phyloP scores from a whole-genome alignment of 2,329 filamentous ascomycete genomes.

The Phaeosphaeriaceae sp. region DNA sequence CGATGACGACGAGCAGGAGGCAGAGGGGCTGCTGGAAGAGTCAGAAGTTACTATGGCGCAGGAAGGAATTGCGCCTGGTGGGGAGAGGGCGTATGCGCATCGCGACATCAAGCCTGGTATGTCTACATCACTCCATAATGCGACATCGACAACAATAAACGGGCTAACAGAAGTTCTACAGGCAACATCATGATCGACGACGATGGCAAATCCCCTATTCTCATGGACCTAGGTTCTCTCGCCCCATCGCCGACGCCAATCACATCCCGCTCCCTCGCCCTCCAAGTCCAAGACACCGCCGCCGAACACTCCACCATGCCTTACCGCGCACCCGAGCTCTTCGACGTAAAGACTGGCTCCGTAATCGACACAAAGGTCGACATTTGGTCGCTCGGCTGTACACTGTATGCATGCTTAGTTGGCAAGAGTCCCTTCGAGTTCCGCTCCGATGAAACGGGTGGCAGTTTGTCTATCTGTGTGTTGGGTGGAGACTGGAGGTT shows the following conservation, averaged over 20 bases:
- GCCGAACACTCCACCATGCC: constrained; percentile 99
- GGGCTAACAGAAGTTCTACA: constrained; percentile 37
- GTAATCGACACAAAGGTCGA: constrained; percentile 96
- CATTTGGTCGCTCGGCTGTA: constrained; percentile 97
- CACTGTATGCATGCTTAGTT: constrained; percentile 94
- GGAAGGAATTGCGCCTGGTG: constrained; percentile 72
- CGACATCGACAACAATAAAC: neutral
- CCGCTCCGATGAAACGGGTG: constrained; percentile 93
- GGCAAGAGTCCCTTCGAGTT: constrained; percentile 98
- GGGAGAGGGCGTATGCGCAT: constrained; percentile 84
- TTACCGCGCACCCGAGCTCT: constrained; percentile 95
- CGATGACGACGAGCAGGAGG: constrained; percentile 76
- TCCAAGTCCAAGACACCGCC: constrained; percentile 91
- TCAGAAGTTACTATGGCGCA: constrained; percentile 74
- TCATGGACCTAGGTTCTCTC: constrained; percentile 97
- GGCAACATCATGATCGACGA: constrained; percentile 99
- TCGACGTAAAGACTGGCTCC: constrained; percentile 93
- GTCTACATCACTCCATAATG: constrained; percentile 30
- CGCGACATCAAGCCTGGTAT: constrained; percentile 95
- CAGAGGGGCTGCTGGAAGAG: constrained; percentile 84
- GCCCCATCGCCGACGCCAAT: constrained; percentile 87
- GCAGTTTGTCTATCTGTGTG: constrained; percentile 90
- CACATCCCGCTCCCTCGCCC: constrained; percentile 86
- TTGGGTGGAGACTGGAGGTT: constrained; percentile 96
- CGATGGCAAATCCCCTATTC: constrained; percentile 83